A percentile compares a stretch with the other conserved stretches of the same genome.
These are phyloP conservation scores for Chloranthus sessilifolius DNA, from an alignment of 164 flowering plant genomes.

Conservation along the genomic window DNA sequence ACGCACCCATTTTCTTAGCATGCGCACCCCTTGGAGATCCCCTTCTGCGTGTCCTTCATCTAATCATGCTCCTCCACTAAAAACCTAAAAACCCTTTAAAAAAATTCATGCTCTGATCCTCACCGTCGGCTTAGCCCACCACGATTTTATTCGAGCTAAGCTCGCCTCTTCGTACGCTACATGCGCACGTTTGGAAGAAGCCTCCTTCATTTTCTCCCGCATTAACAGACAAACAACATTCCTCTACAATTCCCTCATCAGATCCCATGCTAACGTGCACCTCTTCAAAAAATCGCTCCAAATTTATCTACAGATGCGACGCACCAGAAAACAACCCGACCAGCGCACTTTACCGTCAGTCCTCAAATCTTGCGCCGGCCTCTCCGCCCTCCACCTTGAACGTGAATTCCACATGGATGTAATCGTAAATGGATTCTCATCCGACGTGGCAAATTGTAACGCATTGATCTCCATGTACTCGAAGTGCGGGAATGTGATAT, in stretches of 20 bases:
- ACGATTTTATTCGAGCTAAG: constrained; percentile 17
- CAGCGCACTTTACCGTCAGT: constrained; percentile 11
- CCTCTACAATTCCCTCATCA: constrained; percentile 17
- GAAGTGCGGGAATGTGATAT: constrained; percentile 7
- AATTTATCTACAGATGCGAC: constrained; percentile 1
- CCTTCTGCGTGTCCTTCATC: constrained; percentile 6
- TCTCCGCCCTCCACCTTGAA: constrained; percentile 11
- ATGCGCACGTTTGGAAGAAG: constrained; percentile 4
- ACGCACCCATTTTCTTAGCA: too few relatives aligned
- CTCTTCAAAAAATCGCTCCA: constrained; percentile 2
- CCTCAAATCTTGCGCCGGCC: constrained; percentile 14
- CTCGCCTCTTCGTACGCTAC: constrained; percentile 16
- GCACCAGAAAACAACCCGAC: constrained; percentile 10
- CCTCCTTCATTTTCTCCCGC: constrained; percentile 13
- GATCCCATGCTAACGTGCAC: constrained; percentile 6
- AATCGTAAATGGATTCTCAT: constrained; percentile 6
- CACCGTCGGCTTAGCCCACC: constrained; percentile 10
- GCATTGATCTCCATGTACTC: constrained; percentile 12
- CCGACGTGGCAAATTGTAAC: constrained; percentile 1
- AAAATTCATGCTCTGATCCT: constrained; percentile 10
- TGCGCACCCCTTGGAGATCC: too few relatives aligned
- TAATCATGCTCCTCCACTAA: constrained; percentile 5
- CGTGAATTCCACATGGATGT: constrained; percentile 11
- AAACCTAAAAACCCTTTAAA: constrained; percentile 3
- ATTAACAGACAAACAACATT: constrained; percentile 14